A percentile compares a stretch with the other conserved stretches of the same genome.
These are phyloP conservation scores for Rhizopogon vesiculosus DNA, from an alignment of 768 basidiomycete genomes.

Conservation along the genomic window DNA sequence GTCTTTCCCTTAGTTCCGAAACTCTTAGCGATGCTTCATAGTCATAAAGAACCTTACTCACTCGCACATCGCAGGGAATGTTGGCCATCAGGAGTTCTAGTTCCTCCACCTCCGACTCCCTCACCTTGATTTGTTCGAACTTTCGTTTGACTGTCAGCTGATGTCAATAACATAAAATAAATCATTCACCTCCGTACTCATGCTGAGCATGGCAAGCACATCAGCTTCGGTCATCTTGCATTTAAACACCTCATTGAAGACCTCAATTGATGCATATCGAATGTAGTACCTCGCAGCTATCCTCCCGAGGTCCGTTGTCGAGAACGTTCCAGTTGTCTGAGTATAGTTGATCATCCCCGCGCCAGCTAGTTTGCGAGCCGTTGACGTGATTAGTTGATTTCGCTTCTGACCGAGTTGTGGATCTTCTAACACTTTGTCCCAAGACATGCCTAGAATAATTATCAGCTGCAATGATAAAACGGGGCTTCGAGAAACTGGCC, in stretches of 20 bases:
- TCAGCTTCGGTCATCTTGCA: constrained; percentile 91
- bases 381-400: constrained; percentile 56
- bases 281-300: constrained; percentile 98
- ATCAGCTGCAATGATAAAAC: constrained; percentile 4
- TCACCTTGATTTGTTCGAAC: constrained; percentile 94
- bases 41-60: constrained; percentile 24
- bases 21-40: background rate
- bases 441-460: constrained; percentile 56
- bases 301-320: constrained; percentile 86
- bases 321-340: constrained; percentile 48
- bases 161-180: background rate
- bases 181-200: constrained; percentile 78
- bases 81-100: constrained; percentile 63
- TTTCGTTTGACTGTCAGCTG: constrained; percentile 23
- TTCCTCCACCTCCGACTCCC: constrained; percentile 86
- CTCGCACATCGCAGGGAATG: constrained; percentile 80
- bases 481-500: constrained; percentile 39
- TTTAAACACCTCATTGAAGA: constrained; percentile 77
- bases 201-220: constrained; percentile 77
- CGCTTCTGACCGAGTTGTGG: constrained; percentile 69
- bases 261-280: constrained; percentile 76
- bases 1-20: constrained; percentile 49
- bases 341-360: constrained; percentile 84
- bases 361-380: constrained; percentile 62
- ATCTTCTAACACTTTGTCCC: constrained; percentile 65